Conservation (phyloP, 345 rosid genomes). For the Melastoma malabathricum region DNA sequence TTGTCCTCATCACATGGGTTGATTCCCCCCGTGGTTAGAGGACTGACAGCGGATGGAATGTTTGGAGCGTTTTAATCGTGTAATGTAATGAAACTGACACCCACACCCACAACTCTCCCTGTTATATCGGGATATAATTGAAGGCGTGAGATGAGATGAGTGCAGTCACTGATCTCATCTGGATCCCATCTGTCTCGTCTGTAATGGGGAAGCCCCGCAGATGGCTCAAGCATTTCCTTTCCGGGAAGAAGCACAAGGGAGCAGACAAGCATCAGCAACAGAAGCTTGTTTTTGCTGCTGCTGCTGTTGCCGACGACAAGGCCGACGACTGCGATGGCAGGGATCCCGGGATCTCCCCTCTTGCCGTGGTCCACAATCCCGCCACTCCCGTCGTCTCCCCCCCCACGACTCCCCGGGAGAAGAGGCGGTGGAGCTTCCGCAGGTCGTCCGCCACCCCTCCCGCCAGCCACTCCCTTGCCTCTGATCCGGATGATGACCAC, state of each 20-base stretch:
- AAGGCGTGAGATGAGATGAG: too few species aligned
- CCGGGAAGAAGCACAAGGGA: conserved; percentile 52
- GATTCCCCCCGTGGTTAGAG: too few species aligned
- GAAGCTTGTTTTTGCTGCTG: too few species aligned
- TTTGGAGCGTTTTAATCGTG: too few species aligned
- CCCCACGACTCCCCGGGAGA: conserved; percentile 64
- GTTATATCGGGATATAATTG: too few species aligned
- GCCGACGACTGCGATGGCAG: conserved; percentile 22
- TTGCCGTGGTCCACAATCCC: conserved; percentile 17
- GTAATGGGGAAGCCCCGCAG: conserved; percentile 72
- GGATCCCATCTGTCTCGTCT: too few species aligned
- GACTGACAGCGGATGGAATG: too few species aligned
- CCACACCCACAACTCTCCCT: too few species aligned
- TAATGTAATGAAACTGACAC: too few species aligned
- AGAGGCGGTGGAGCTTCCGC: conserved; percentile 79
- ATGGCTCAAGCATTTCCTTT: conserved; percentile 64
- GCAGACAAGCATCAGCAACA: too few species aligned
- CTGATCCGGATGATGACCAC: conserved; percentile 29
- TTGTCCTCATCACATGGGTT: too few species aligned
- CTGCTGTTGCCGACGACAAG: background rate
- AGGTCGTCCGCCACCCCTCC: conserved; percentile 53
- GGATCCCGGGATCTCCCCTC: conserved; percentile 10
- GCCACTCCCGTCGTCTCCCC: conserved; percentile 25
- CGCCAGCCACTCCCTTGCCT: background rate
- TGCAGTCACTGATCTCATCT: too few species aligned